Percentiles rank a stretch among this genome's conserved stretches.
Evolutionary conservation across 2,329 filamentous ascomycete genomes (phyloP).

Genomic region (Canariomyces notabilis): DNA sequence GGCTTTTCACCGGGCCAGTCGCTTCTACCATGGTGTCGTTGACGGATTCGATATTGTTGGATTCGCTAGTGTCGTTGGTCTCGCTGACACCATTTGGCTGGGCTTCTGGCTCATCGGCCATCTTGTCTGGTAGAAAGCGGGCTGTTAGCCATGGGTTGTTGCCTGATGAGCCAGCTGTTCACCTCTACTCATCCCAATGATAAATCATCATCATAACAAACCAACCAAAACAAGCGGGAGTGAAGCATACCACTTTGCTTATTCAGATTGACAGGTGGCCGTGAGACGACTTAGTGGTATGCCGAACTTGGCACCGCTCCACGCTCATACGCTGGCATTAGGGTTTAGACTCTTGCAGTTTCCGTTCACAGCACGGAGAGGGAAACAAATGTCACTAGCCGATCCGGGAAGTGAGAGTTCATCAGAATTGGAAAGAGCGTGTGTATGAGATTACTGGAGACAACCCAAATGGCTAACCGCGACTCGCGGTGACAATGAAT

Average conservation of each 20-base stretch:
- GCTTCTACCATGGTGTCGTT: neutral
- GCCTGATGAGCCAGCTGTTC: too few species aligned
- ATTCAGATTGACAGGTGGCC: neutral
- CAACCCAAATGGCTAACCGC: neutral
- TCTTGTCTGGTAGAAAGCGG: neutral
- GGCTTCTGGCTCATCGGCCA: slow-evolving; percentile 8
- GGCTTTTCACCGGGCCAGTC: neutral
- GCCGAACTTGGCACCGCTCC: neutral
- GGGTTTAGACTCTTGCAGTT: neutral
- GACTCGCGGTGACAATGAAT: neutral
- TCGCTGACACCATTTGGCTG: neutral
- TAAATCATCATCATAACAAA: neutral
- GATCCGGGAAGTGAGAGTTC: neutral
- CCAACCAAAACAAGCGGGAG: neutral
- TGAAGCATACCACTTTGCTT: neutral
- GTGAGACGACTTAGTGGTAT: neutral
- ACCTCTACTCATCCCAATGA: too few species aligned
- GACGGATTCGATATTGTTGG: neutral
- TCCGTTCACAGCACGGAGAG: neutral
- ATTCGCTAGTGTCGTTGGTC: neutral
- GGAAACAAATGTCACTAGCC: neutral
- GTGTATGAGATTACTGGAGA: neutral
- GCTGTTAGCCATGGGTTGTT: too few species aligned
- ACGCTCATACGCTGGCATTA: neutral
- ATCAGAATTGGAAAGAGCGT: neutral